Percentiles rank a stretch among this genome's conserved stretches.
Conservation (phyloP, 2,329 filamentous ascomycete genomes). For the Colletotrichum cereale region DNA sequence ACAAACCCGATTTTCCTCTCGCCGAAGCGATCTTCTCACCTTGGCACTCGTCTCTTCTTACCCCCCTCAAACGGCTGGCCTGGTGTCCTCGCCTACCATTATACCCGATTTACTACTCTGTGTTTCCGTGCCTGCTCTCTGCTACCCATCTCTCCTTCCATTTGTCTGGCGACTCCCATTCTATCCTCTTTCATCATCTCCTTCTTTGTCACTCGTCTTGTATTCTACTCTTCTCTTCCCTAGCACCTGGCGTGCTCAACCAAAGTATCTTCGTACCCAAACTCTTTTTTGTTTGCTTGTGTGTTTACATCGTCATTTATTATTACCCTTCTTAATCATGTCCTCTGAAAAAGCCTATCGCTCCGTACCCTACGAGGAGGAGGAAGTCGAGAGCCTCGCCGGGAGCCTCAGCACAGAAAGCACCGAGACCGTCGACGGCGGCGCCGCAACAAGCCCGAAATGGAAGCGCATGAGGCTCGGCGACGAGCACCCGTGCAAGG, state of each 20-base stretch:
- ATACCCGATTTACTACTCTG: not conserved
- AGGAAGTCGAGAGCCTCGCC: slow-evolving; percentile 40
- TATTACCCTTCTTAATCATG: slow-evolving; percentile 28
- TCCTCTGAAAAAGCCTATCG: slow-evolving; percentile 39
- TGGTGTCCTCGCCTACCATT: not conserved
- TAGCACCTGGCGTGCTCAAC: slow-evolving; percentile 38
- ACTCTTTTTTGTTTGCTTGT: not conserved
- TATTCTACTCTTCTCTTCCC: slow-evolving; percentile 9
- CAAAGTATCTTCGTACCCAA: not conserved
- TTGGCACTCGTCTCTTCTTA: slow-evolving; percentile 41
- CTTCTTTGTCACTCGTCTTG: not conserved
- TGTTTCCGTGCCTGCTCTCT: not conserved
- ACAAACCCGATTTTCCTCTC: slow-evolving; percentile 33
- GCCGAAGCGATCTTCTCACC: slow-evolving; percentile 24
- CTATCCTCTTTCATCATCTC: slow-evolving; percentile 1
- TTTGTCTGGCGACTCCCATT: slow-evolving; percentile 2
- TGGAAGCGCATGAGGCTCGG: slow-evolving; percentile 41
- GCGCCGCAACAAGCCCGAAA: not conserved
- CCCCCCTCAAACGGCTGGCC: slow-evolving; percentile 27
- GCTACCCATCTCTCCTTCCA: not conserved
- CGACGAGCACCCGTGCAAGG: slow-evolving; percentile 45
- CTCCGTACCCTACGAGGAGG: slow-evolving; percentile 42
- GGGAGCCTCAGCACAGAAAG: slow-evolving; percentile 38
- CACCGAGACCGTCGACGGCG: slow-evolving; percentile 18
- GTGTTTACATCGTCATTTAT: too few relatives aligned